Conservation (phyloP, 805 yeast genomes). For the Candida morakotiae region DNA sequence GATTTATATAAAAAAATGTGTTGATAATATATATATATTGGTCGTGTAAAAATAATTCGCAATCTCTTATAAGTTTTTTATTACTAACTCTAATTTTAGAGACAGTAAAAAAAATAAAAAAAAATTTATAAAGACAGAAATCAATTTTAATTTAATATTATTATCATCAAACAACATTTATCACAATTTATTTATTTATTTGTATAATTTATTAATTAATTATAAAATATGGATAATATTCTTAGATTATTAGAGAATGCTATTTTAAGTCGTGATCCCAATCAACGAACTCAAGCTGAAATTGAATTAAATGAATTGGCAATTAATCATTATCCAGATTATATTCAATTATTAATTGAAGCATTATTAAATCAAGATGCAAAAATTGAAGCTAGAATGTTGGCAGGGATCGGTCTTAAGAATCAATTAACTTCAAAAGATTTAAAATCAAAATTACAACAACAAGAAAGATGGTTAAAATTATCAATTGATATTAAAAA, state of each 20-base stretch:
- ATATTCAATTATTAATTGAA: slow-evolving; percentile 63
- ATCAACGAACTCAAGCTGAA: slow-evolving; percentile 73
- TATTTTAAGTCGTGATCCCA: slow-evolving; percentile 62
- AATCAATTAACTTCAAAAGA: slow-evolving; percentile 87
- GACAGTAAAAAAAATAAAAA: no score
- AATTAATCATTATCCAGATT: slow-evolving; percentile 70
- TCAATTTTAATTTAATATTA: no score
- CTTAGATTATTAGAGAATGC: slow-evolving; percentile 75
- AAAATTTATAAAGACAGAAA: no score
- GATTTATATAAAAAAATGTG: no score
- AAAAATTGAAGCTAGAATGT: slow-evolving; percentile 78
- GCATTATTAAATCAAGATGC: slow-evolving; percentile 64
- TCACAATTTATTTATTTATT: no score
- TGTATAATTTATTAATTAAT: no score
- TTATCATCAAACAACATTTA: no score
- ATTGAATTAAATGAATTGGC: slow-evolving; percentile 68
- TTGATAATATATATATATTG: no score
- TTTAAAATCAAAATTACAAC: slow-evolving; percentile 48
- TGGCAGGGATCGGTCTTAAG: slow-evolving; percentile 85
- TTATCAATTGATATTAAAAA: slow-evolving; percentile 52
- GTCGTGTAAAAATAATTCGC: no score
- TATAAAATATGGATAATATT: slow-evolving; percentile 49
- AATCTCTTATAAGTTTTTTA: no score
- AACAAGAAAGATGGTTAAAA: slow-evolving; percentile 71
- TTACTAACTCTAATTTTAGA: no score